phyloP scores from a whole-genome alignment of 805 yeast species.

The Saccharomyces mikatae region DNA sequence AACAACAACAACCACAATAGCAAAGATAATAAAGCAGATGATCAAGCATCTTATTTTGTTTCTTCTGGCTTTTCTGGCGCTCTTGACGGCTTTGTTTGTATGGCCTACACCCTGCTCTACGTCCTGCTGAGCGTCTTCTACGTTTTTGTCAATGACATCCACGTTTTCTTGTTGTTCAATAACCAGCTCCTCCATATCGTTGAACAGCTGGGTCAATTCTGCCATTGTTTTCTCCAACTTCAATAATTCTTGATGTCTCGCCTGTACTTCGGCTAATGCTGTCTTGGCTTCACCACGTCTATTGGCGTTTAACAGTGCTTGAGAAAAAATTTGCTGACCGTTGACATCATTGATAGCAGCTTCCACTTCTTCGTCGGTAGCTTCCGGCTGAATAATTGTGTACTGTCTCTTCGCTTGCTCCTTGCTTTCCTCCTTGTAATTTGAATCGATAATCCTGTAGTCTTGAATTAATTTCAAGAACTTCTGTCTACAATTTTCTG shows the following conservation, averaged over 20 bases:
- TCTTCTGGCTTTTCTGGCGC: slow-evolving; percentile 80
- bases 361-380: slow-evolving; percentile 69
- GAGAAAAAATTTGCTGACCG: slow-evolving; percentile 84
- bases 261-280: slow-evolving; percentile 87
- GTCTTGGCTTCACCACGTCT: slow-evolving; percentile 89
- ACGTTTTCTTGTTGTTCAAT: slow-evolving; percentile 86
- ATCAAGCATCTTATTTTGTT: slow-evolving; percentile 78
- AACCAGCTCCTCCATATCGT: slow-evolving; percentile 89
- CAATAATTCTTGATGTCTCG: slow-evolving; percentile 86
- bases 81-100: slow-evolving; percentile 75
- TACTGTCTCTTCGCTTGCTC: slow-evolving; percentile 86
- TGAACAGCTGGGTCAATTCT: slow-evolving; percentile 84
- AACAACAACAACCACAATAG: slow-evolving; percentile 56
- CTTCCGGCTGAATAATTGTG: slow-evolving; percentile 76
- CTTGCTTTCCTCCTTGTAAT: slow-evolving; percentile 70
- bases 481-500: slow-evolving; percentile 72
- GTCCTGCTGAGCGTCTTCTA: slow-evolving; percentile 72
- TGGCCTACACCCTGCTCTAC: slow-evolving; percentile 89
- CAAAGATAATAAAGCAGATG: slow-evolving; percentile 49
- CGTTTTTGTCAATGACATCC: slow-evolving; percentile 69
- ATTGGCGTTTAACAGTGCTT: slow-evolving; percentile 74
- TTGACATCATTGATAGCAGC: slow-evolving; percentile 75
- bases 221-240: slow-evolving; percentile 90
- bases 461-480: slow-evolving; percentile 78
- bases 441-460: slow-evolving; percentile 74